Conservation (phyloP, 352 stramenopile genomes). For the Phytopythium ostracodes region DNA sequence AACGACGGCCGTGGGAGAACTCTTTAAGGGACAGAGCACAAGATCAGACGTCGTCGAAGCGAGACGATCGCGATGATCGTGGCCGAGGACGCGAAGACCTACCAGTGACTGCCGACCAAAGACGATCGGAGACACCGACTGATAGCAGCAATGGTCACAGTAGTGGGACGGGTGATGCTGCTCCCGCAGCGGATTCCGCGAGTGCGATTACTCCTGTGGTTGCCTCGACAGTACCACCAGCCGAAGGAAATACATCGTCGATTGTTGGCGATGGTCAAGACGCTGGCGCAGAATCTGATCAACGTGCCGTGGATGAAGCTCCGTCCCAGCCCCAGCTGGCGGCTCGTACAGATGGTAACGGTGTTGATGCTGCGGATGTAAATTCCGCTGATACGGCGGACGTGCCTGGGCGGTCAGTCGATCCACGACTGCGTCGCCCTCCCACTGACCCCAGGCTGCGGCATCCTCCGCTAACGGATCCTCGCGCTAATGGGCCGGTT, state of each 20-base stretch:
- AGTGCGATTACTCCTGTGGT: not conserved
- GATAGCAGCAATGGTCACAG: not conserved
- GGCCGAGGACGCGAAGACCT: not conserved
- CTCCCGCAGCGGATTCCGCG: not conserved
- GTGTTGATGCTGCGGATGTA: not conserved
- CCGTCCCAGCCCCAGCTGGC: not conserved
- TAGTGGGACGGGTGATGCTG: not conserved
- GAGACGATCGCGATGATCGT: not conserved
- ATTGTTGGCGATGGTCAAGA: not conserved
- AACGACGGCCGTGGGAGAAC: not conserved
- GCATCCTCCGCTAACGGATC: not conserved
- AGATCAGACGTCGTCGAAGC: not conserved
- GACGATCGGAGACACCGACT: not conserved
- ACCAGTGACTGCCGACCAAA: not conserved
- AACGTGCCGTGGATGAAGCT: not conserved
- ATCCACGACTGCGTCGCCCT: not conserved
- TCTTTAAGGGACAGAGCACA: not conserved
- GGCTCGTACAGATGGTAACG: not conserved
- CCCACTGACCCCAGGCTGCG: not conserved
- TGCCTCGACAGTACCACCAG: not conserved
- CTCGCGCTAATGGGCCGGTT: not conserved
- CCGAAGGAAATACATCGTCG: not conserved
- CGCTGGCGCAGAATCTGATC: not conserved
- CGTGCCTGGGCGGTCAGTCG: not conserved
- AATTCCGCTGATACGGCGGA: not conserved